phyloP scores from a whole-genome alignment of 2,329 filamentous ascomycete species.

The Exophiala lecanii-corni region DNA sequence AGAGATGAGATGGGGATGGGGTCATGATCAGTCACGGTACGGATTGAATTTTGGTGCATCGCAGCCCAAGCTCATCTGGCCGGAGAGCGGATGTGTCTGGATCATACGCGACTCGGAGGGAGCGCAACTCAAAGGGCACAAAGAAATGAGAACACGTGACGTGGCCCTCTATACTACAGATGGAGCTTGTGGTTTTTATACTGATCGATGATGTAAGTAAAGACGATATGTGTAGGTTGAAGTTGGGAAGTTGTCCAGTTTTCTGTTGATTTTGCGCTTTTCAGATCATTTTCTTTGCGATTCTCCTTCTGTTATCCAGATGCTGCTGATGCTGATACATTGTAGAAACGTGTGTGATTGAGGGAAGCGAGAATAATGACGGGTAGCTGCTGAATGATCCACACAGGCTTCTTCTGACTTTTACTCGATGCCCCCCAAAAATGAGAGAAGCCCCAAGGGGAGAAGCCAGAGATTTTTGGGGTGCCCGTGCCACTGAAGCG shows the following conservation, averaged over 20 bases:
- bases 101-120: constrained; percentile 11
- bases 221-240: too few species aligned
- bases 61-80: constrained; percentile 21
- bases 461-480: not conserved
- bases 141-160: constrained; percentile 2
- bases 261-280: too few species aligned
- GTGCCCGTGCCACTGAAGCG: too few species aligned
- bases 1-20: constrained; percentile 6
- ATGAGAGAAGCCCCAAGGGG: constrained; percentile 8
- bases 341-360: too few species aligned
- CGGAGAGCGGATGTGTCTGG: constrained; percentile 12
- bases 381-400: constrained; percentile 16
- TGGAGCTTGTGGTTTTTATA: too few species aligned
- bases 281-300: too few species aligned
- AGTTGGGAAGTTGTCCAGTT: too few species aligned
- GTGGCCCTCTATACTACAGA: not conserved
- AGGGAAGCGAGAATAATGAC: constrained; percentile 12
- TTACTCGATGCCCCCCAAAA: constrained; percentile 32
- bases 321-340: too few species aligned
- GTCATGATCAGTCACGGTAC: constrained; percentile 20
- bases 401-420: constrained; percentile 14
- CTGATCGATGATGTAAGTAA: too few species aligned
- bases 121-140: constrained; percentile 6
- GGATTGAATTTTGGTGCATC: constrained; percentile 12
- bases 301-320: too few species aligned